Evolutionary conservation across 768 basidiomycete genomes (phyloP), one percentile per base, ranked within the genome.

Genomic region (Amanita fuliginea): DNA sequence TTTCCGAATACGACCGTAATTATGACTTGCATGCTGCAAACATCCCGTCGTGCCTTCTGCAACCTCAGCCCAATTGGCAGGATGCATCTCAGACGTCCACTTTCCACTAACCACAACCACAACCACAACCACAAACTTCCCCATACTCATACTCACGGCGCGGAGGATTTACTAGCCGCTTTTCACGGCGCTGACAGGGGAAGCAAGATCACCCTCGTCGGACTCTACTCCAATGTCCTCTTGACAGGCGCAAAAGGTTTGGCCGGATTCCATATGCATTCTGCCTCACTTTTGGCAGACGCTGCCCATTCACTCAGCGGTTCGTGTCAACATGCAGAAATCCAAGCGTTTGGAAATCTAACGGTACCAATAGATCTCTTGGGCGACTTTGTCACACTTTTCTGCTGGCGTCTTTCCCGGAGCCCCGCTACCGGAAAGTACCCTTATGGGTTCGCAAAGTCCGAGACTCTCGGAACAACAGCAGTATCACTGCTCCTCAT

Each of bases 401-500:
- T 86, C 54, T 87, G 83, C 60, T 96, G 90, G 87, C 80, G 80
- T 45, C 70, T 92, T 32, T 91, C 89, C 1, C 76, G 91, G 45
- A 78, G 77, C 60, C 78, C 85, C n/a, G 86, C 93, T 8, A 83
- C 86, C 7, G 74, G 70, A 54, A 69, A 66, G 55, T 97, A 91
- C 62, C 92, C 92, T 1, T 93, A 83, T 54, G 89, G 91, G 13
- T 86, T 89, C 58, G 86, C 86, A 55, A 97, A 98, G 66, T 95
- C 92, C 56, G 95, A 99, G 66, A 93, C 92, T 4, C 71, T 97
- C 19, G 95, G 95, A 42, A 95, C 94, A n/a, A 79, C 88, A 2
- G 79, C 86, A 33, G 84, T 96, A 42, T 88, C 92, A 1, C 67
- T 96, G 43, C 76, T 97, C 28, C 77, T 99, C 52, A 80, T 92